phyloP scores from a whole-genome alignment of 2,329 filamentous ascomycete species.

The Septoria petroselini region DNA sequence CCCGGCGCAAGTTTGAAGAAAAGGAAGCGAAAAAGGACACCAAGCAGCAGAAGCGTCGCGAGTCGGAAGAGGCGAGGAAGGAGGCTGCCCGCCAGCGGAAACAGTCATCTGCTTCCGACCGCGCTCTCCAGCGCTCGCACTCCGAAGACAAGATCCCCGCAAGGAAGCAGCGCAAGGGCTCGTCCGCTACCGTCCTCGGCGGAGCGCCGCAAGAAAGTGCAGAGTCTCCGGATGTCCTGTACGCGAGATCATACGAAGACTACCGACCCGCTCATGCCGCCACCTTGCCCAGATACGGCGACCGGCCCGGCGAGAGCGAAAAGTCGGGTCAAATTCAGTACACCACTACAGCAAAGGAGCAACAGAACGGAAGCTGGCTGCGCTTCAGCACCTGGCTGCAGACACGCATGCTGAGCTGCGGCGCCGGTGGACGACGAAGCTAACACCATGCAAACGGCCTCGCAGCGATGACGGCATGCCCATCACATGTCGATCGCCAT shows the following conservation, averaged over 20 bases:
- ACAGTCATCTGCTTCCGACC: constrained; percentile 40
- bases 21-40: constrained; percentile 57
- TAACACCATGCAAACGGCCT: not conserved
- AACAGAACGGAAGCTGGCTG: constrained; percentile 44
- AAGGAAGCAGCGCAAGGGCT: constrained; percentile 23
- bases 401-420: constrained; percentile 54
- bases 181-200: constrained; percentile 17
- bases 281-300: constrained; percentile 29
- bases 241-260: constrained; percentile 28
- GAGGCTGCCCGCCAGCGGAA: constrained; percentile 42
- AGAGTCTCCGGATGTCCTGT: constrained; percentile 11
- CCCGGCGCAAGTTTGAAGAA: constrained; percentile 57
- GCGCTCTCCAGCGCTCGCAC: constrained; percentile 32
- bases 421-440: constrained; percentile 17
- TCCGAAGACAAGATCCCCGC: constrained; percentile 23
- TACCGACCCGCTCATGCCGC: constrained; percentile 28
- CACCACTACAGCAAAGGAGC: constrained; percentile 6
- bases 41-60: constrained; percentile 48
- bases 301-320: constrained; percentile 29
- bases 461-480: not conserved
- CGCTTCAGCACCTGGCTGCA: constrained; percentile 57
- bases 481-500: too few relatives aligned
- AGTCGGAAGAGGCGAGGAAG: constrained; percentile 47
- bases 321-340: constrained; percentile 22
- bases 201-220: constrained; percentile 20